Evolutionary conservation across 345 rosid genomes (phyloP).

Genomic region (Brassica carinata): DNA sequence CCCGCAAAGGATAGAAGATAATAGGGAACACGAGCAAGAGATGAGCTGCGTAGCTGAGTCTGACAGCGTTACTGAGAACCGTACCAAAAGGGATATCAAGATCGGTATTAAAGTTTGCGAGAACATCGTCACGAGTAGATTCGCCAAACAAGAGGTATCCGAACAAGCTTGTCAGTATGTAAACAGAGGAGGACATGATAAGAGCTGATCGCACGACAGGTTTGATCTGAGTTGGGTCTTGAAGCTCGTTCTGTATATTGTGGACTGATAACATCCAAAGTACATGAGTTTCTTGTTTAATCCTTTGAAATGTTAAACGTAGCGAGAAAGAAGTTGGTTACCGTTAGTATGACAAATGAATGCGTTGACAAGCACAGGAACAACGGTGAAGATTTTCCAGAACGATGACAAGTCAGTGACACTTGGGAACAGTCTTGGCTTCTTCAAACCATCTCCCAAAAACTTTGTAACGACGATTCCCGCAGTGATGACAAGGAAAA

Average conservation of each 20-base stretch:
- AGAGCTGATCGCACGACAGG: conserved; percentile 75
- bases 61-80: conserved; percentile 72
- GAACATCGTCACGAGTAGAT: conserved; percentile 77
- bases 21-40: conserved; percentile 95
- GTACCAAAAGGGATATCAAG: conserved; percentile 79
- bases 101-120: conserved; percentile 80
- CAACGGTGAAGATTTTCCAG: conserved; percentile 84
- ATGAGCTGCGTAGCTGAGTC: conserved; percentile 84
- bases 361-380: conserved; percentile 91
- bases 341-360: conserved; percentile 89
- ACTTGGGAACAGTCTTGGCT: conserved; percentile 84
- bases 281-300: neutral
- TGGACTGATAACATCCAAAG: conserved; percentile 59
- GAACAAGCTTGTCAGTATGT: conserved; percentile 74
- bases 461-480: conserved; percentile 71
- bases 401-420: conserved; percentile 69
- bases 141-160: conserved; percentile 93
- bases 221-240: conserved; percentile 65
- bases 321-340: conserved; percentile 21
- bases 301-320: neutral
- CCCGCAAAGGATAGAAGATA: conserved; percentile 76
- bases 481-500: conserved; percentile 72
- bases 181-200: conserved; percentile 70
- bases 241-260: conserved; percentile 83
- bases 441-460: conserved; percentile 57